phyloP scores from a whole-genome alignment of 1,284 basidiomycete species.

The Ganoderma meredithae region DNA sequence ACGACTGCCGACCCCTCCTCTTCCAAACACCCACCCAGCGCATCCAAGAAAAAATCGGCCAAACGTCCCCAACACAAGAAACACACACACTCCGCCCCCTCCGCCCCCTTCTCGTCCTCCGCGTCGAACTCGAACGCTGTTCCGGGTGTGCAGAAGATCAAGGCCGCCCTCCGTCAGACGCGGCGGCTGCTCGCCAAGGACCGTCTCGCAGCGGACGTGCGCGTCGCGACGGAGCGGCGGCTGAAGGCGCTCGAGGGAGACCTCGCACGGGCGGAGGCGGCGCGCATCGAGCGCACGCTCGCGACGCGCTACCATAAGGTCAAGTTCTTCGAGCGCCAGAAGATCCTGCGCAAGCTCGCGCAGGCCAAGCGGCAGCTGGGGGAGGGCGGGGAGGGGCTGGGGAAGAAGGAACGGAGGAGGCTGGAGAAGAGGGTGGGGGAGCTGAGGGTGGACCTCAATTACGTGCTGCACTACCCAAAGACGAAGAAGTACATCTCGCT shows the following conservation, averaged over 20 bases:
- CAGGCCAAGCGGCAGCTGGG: constrained; percentile 61
- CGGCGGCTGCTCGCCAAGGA: constrained; percentile 84
- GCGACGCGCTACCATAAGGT: constrained; percentile 84
- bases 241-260: constrained; percentile 80
- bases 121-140: constrained; percentile 17
- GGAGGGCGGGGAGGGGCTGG: constrained; percentile 37
- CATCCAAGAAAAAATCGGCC: constrained; percentile 19
- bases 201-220: constrained; percentile 78
- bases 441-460: constrained; percentile 84
- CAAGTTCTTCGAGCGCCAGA: constrained; percentile 91
- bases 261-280: constrained; percentile 64
- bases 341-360: constrained; percentile 76
- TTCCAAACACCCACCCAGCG: constrained; percentile 14
- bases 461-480: constrained; percentile 86
- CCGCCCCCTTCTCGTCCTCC: constrained; percentile 11
- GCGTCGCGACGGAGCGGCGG: constrained; percentile 80
- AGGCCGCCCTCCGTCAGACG: constrained; percentile 81
- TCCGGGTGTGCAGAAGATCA: constrained; percentile 81
- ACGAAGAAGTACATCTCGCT: constrained; percentile 86
- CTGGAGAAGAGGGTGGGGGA: constrained; percentile 60
- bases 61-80: constrained; percentile 28
- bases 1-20: constrained; percentile 24
- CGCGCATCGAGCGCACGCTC: constrained; percentile 73
- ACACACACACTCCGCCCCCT: constrained; percentile 25
- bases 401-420: constrained; percentile 43